Base-by-base conservation (phyloP, 2,329 filamentous ascomycete species). In the Fusarium siculi region DNA sequence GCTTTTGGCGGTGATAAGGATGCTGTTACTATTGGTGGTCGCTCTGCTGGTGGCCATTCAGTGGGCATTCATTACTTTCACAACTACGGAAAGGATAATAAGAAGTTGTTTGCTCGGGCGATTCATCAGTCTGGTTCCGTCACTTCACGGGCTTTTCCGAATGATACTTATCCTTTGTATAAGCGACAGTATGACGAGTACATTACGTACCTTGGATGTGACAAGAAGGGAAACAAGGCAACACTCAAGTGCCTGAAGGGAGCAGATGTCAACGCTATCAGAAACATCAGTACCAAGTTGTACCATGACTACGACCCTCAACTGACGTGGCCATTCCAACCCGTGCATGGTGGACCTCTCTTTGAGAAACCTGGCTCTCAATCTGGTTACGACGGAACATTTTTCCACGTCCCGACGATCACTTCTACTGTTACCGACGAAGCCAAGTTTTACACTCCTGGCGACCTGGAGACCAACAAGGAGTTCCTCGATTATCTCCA, bases 11-110 rank as follows among this genome's bases (percentile, higher is more conserved):
- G 89, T 7, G 85, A 90, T 58, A 82, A 84, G 0, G 70, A 77
- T 4, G 82, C 85, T 11, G 86, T 91, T 1, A 89, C 87, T 1
- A 84, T 90, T 23, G 85, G 84, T 63, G 89, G 89, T 0, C 86
- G 88, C 66, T 87, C 85, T 15, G 87, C 89, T 1, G 89, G 89
- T 52, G 74, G 79, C 12, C 81, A 83, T 63, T 82, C 82, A 0
- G 80, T 82, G 0, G 82, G 81, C 11, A 81, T 83, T 5, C 80
- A 82, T 53, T 81, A 83, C 39, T 82, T 82, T 39, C 81, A 83
- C 55, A 83, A 81, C 44, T 84, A 82, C 19, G 80, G 77, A 7
- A 74, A 76, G 23, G 76, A 74, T 7, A 52, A 55, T 5, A 72
- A 79, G 70, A 78, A 78, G 0, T 65, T 82, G 8, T 83, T 84